Evolutionary conservation across 257 asterid species (phyloP).

Genomic region (Rubia yunnanensis): DNA sequence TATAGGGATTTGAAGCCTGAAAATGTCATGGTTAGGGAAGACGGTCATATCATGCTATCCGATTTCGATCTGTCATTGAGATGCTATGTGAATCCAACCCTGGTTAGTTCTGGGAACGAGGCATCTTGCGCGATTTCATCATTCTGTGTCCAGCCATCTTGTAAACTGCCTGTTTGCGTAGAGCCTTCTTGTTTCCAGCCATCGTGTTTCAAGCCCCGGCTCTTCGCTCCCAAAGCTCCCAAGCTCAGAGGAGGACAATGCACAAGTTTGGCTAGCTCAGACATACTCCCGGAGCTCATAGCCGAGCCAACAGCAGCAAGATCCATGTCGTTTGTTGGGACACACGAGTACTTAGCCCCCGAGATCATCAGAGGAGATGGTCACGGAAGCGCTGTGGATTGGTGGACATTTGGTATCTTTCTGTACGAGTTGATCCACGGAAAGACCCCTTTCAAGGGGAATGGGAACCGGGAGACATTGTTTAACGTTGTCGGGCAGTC

Average conservation of each 20-base stretch:
- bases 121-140: constrained; percentile 54
- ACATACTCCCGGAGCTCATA: constrained; percentile 55
- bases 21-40: constrained; percentile 84
- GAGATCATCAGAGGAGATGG: constrained; percentile 95
- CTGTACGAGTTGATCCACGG: constrained; percentile 82
- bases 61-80: constrained; percentile 82
- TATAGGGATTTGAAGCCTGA: constrained; percentile 90
- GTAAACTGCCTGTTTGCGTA: constrained; percentile 63
- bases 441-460: constrained; percentile 81
- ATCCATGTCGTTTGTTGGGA: constrained; percentile 93
- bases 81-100: constrained; percentile 76
- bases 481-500: constrained; percentile 84
- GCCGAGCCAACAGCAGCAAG: constrained; percentile 89
- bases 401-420: constrained; percentile 95
- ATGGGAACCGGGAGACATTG: constrained; percentile 71
- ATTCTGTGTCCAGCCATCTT: constrained; percentile 70
- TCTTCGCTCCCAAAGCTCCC: constrained; percentile 39
- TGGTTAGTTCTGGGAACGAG: constrained; percentile 35
- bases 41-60: constrained; percentile 89
- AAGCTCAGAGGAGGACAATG: constrained; percentile 36
- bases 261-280: constrained; percentile 19
- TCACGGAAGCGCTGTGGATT: constrained; percentile 93
- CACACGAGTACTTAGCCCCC: constrained; percentile 89
- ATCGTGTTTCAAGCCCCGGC: constrained; percentile 79
- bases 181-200: constrained; percentile 83